A percentile compares a stretch with the other conserved stretches of the same genome.
Conservation (phyloP, 164 flowering plant genomes). For the Stephania cephalantha region DNA sequence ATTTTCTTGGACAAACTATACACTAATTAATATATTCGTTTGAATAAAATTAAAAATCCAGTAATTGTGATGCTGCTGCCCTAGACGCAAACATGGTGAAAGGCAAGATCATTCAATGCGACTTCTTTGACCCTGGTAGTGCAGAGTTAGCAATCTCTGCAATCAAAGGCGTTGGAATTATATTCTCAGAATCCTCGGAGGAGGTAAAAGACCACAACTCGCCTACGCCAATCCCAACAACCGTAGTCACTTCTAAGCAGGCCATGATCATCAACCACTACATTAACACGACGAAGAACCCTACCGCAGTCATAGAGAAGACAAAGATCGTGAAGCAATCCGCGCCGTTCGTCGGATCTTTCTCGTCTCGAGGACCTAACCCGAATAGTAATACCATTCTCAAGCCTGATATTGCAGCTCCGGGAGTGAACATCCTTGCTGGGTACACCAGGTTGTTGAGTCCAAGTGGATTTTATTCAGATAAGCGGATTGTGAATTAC, state of each 20-base stretch:
- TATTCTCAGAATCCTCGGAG: background rate
- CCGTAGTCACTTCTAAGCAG: background rate
- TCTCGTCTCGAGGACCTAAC: conserved; percentile 22
- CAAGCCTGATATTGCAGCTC: conserved; percentile 27
- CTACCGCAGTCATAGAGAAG: conserved; percentile 5
- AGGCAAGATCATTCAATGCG: conserved; percentile 25
- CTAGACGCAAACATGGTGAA: background rate
- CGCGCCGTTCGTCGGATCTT: conserved; percentile 16
- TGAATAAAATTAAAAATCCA: background rate
- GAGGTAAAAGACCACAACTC: background rate
- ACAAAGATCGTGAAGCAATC: background rate
- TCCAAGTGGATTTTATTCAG: background rate
- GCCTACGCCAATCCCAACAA: background rate
- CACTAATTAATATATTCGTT: too few relatives aligned
- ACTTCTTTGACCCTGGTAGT: conserved; percentile 8
- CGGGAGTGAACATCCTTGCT: conserved; percentile 25
- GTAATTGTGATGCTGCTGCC: background rate
- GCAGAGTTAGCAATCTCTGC: background rate
- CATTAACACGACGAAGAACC: conserved; percentile 6
- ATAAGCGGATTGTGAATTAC: conserved; percentile 10
- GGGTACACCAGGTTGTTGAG: conserved; percentile 16
- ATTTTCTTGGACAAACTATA: too few relatives aligned
- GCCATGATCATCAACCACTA: conserved; percentile 5
- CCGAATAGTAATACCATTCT: background rate
- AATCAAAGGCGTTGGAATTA: conserved; percentile 6